These are phyloP conservation scores for Corymbia calophylla DNA, from an alignment of 441 rosid species.

Conservation along the genomic window DNA sequence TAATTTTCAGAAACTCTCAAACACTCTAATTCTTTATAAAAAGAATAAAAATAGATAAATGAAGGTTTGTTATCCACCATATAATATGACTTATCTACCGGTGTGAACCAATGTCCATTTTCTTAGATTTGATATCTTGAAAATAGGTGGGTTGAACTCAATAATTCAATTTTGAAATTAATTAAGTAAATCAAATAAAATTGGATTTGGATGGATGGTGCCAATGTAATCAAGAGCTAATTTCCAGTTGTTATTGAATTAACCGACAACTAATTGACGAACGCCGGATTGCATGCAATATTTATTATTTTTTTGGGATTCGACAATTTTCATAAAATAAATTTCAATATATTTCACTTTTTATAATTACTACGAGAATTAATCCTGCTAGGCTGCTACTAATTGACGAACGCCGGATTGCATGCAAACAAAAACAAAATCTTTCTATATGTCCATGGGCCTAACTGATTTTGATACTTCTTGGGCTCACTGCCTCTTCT, in stretches of 20 bases:
- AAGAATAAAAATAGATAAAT: not conserved
- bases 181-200: not conserved
- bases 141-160: no score
- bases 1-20: rapidly evolving
- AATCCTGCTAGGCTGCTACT: not conserved
- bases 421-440: not conserved
- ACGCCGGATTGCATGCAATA: no score
- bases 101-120: not conserved
- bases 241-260: not conserved
- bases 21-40: not conserved
- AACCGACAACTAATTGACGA: not conserved
- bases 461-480: not conserved
- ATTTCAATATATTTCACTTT: not conserved
- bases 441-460: not conserved
- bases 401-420: no score
- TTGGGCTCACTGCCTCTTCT: not conserved
- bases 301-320: not conserved
- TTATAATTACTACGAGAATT: not conserved
- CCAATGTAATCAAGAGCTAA: not conserved
- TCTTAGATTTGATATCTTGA: not conserved
- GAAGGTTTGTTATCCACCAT: not conserved
- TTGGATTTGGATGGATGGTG: rapidly evolving
- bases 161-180: not conserved
- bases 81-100: not conserved
- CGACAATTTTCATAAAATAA: not conserved